Evolutionary conservation across 306 rosid species (phyloP), one percentile per base, ranked within the genome.

Genomic region (Spatholobus suberectus): DNA sequence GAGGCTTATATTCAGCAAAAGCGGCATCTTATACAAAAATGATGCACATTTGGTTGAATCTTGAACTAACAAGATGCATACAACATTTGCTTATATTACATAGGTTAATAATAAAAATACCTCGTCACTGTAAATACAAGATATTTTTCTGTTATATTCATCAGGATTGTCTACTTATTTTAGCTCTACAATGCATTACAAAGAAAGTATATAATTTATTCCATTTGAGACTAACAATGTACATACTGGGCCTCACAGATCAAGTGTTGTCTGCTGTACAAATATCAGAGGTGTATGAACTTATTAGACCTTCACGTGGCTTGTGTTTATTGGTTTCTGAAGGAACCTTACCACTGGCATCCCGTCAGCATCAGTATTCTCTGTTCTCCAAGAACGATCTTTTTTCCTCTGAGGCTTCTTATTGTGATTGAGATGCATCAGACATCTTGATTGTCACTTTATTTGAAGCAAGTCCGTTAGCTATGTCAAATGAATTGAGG

Each of bases 401-500:
- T 90, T 93, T 44, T 82, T 90, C 78, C 86, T 87, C 49, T 84
- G 93, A 32, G 92, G 89, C 88, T 90, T 91, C 86, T 85, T 89
- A 77, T 90, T 92, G 24, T 84, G 90, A 74, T 91, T 91, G 89
- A 59, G 91, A 76, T 5, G 90, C 87, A 26, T 15, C 76, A 20
- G 88, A 43, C 85, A 82, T 85, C 84, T 75, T 90, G 26, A 14
- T 79, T 2, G 51, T 34, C 11, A 11, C 76, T 75, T 79, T 83
- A 43, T 85, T 81, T 14, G 88, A 18, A 15, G 90, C 75, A n/a
- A 93, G 79, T 34, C 92, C 96, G 41, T 91, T 88, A 47, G 89
- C 86, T 41, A 87, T 35, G 82, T 93, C 97, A 75, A 93, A 93
- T 13, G 96, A 90, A 81, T 86, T 87, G 71, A 93, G 94, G 77